Conservation (phyloP, 768 basidiomycete genomes). For the Auriscalpium orientale region DNA sequence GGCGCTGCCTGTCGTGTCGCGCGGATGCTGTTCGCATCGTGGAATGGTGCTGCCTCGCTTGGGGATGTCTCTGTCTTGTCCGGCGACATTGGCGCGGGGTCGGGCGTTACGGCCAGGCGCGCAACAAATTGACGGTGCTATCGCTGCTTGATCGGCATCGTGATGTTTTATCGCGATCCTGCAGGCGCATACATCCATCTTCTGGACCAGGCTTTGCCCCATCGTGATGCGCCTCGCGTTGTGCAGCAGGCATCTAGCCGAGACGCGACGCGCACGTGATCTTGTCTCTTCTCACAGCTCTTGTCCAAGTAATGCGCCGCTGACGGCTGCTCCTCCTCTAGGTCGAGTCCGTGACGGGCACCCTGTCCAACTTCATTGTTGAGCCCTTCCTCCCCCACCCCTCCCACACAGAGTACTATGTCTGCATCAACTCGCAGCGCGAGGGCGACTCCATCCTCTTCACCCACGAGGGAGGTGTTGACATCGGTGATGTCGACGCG, state of each 20-base stretch:
- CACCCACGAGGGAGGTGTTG: conserved; percentile 98
- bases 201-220: neutral
- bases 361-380: conserved; percentile 94
- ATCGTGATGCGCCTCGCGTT: neutral
- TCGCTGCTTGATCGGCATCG: neutral
- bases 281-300: neutral
- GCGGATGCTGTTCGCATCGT: neutral
- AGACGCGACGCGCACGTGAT: conserved; percentile 14
- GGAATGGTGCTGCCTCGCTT: neutral
- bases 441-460: conserved; percentile 96
- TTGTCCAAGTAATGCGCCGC: neutral
- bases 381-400: conserved; percentile 99
- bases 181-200: neutral
- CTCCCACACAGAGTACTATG: conserved; percentile 91
- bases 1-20: neutral
- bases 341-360: conserved; percentile 94
- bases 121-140: too few species aligned
- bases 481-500: conserved; percentile 96
- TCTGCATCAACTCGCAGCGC: conserved; percentile 94
- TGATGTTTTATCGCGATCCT: neutral
- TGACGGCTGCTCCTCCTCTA: conserved; percentile 22
- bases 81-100: neutral
- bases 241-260: neutral
- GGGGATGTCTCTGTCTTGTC: neutral
- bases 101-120: too few species aligned